Evolutionary conservation across 225 moss, liverwort and hornwort genomes (phyloP).

Genomic region (Takakia lepidozioides): DNA sequence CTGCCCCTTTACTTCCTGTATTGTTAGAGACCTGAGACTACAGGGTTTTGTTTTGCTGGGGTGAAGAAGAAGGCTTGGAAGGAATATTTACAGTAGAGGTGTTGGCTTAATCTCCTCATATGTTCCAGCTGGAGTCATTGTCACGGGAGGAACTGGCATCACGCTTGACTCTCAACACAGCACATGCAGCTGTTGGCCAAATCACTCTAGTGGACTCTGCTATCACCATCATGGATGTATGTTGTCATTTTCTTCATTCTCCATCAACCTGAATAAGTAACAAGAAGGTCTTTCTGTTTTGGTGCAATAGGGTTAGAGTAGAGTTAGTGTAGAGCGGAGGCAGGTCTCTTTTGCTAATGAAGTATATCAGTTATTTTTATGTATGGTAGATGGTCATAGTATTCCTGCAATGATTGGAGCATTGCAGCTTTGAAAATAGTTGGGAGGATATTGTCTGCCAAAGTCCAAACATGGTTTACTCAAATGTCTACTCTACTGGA

Average conservation of each 20-base stretch:
- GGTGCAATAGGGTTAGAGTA: too few species aligned
- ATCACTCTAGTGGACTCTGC: constrained; percentile 73
- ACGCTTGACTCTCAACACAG: constrained; percentile 67
- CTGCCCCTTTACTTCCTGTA: background rate
- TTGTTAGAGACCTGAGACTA: constrained; percentile 1
- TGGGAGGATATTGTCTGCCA: too few species aligned
- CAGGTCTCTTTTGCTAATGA: too few species aligned
- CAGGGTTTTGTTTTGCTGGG: background rate
- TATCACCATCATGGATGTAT: constrained; percentile 91
- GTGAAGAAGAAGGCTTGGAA: background rate
- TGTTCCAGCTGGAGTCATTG: constrained; percentile 79
- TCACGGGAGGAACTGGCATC: constrained; percentile 89
- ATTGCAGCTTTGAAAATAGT: too few species aligned
- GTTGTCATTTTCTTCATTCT: too few species aligned
- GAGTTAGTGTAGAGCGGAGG: too few species aligned
- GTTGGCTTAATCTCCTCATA: background rate
- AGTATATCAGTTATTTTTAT: too few species aligned
- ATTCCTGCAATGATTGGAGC: too few species aligned
- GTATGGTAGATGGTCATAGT: too few species aligned
- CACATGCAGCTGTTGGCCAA: constrained; percentile 61
- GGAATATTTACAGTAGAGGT: background rate
- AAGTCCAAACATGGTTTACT: too few species aligned
- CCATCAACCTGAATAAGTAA: background rate
- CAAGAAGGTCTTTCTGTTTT: too few species aligned
- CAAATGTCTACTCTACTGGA: too few species aligned